These are phyloP conservation scores for Chlamydomonas sp. DNA, from an alignment of 139 green algal genomes.

Conservation along the genomic window DNA sequence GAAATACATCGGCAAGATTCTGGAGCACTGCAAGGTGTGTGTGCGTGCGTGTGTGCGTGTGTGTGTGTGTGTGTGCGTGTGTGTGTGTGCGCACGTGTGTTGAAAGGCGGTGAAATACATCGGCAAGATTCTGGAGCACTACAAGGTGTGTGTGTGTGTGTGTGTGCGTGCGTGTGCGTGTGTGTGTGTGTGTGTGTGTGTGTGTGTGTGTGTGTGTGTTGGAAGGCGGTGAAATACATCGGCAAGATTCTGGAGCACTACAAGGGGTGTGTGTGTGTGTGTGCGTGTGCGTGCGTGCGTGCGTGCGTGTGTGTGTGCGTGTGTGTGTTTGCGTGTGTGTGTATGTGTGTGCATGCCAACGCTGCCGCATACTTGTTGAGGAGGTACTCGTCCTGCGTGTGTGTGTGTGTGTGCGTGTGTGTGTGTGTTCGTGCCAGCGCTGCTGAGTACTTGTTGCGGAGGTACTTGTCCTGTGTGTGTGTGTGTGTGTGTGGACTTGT, in stretches of 20 bases:
- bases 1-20: conserved; percentile 50
- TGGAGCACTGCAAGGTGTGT: conserved; percentile 3
- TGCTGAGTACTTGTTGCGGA: conserved; percentile 47
- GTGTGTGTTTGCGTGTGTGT: too few relatives aligned
- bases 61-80: too few relatives aligned
- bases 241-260: conserved; percentile 32
- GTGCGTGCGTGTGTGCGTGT: too few relatives aligned
- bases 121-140: conserved; percentile 31
- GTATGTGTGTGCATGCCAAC: conserved; percentile 71
- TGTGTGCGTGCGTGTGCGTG: not conserved
- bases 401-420: not conserved
- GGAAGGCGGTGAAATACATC: conserved; percentile 72
- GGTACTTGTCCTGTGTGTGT: not conserved
- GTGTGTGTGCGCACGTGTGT: conserved; percentile 81
- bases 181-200: conserved; percentile 22
- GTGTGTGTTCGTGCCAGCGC: conserved; percentile 84
- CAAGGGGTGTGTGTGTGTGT: too few relatives aligned
- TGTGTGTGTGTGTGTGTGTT: conserved; percentile 70
- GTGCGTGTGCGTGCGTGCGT: not conserved
- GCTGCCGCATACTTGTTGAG: conserved; percentile 37
- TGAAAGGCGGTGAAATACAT: conserved; percentile 77
- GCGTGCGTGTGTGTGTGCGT: too few relatives aligned
- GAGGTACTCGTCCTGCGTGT: not conserved
- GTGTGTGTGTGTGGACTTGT: too few relatives aligned
- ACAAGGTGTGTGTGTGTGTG: too few relatives aligned